Percentiles rank a stretch among this genome's conserved stretches.
Conservation (phyloP, 2,329 filamentous ascomycete genomes). For the Delphinella strobiligena region DNA sequence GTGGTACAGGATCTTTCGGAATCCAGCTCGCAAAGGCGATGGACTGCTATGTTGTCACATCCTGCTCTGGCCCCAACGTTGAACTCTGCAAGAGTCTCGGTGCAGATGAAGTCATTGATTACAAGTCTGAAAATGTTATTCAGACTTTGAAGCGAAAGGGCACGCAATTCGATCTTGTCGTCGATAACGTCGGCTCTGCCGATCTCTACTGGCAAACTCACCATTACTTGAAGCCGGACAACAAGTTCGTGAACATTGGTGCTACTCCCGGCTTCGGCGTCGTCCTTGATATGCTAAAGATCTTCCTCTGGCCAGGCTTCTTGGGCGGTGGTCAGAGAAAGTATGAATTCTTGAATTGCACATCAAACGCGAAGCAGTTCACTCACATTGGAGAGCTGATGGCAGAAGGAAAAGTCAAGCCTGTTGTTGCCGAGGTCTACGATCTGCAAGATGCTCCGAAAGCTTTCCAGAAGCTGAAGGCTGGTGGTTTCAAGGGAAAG, state of each 20-base stretch:
- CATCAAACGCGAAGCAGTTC: constrained; percentile 33
- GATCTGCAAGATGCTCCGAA: constrained; percentile 44
- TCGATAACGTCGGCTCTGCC: constrained; percentile 47
- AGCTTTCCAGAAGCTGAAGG: constrained; percentile 48
- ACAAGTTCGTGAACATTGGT: constrained; percentile 43
- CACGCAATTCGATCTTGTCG: constrained; percentile 35
- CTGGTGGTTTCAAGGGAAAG: constrained; percentile 46
- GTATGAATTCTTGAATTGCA: constrained; percentile 26
- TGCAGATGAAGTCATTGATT: constrained; percentile 53
- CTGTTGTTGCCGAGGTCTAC: constrained; percentile 44
- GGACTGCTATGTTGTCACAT: constrained; percentile 46
- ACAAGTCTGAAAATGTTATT: constrained; percentile 38
- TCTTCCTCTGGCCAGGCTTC: constrained; percentile 32
- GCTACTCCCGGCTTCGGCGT: constrained; percentile 22
- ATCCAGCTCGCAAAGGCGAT: constrained; percentile 53
- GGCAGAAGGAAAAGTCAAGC: constrained; percentile 44
- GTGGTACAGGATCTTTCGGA: constrained; percentile 47
- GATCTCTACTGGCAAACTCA: constrained; percentile 43
- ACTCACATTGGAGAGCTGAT: constrained; percentile 43
- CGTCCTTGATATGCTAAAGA: constrained; percentile 21
- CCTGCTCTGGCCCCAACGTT: constrained; percentile 46
- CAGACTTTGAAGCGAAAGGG: constrained; percentile 35
- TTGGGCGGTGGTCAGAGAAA: constrained; percentile 40
- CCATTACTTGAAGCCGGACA: constrained; percentile 36
- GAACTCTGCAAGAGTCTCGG: constrained; percentile 46